Evolutionary conservation across 495 filamentous ascomycete species (phyloP), one percentile per base, ranked within the genome.

Genomic region (Cudoniella acicularis): DNA sequence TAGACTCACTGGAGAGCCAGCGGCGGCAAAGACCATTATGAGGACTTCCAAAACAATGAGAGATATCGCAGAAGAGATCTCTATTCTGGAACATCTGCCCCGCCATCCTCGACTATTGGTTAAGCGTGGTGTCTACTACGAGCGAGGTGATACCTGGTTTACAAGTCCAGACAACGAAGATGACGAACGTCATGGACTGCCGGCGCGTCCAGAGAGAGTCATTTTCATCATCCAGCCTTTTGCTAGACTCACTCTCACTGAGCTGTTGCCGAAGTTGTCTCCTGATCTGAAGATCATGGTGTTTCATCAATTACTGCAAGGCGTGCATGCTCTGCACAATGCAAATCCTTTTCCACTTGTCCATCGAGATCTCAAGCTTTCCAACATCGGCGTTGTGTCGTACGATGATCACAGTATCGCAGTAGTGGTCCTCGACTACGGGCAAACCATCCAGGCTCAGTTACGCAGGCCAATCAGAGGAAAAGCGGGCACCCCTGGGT

Each of bases 241-340:
- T 21, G 52, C 52, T 6, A 6, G 52, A 4, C 10, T 20, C 17
- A 43, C 25, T 3, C 22, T 54, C 26, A 6, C 52, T 16, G 52
- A 54, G 22, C 8, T 54, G 10, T 27, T 54, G 6, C 52, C 26
- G 10, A n/a, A n/a, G n/a, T n/a, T n/a, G n/a, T n/a, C n/a, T n/a
- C 17, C 17, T 41, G 11, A 21, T 3, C 22, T 27, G 26, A 10
- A 22, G 6, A 23, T 54, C 8, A 13, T 13, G 13, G 52, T 27
- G 13, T 54, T 54, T 27, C 30, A 43, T 17, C 52, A 54, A 21
- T 13, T 54, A 3, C 52, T 54, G 26, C 52, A 54, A 54, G 52
- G 52, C 10, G 22, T 78, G 56, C 43, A 67, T 69, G 54, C 60
- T n/a, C 52, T 54, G 10, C 52, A 54, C 23, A 54, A 6, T n/a